Evolutionary conservation across 768 basidiomycete species (phyloP).

Genomic region (Termitomyces eurrhizus): DNA sequence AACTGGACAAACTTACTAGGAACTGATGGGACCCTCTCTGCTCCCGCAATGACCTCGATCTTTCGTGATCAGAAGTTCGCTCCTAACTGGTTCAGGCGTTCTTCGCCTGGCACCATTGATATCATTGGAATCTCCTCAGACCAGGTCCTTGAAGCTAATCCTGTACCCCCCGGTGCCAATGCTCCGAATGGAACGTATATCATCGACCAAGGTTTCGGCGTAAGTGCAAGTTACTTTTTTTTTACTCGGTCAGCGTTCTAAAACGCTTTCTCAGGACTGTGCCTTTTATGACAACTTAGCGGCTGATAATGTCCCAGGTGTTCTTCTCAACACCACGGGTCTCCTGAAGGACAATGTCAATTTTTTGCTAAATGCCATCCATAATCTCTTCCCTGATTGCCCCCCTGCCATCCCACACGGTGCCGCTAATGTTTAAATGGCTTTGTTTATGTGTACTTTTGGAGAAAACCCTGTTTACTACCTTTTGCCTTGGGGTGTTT

Average conservation of each 20-base stretch:
- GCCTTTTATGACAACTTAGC: slow-evolving; percentile 9
- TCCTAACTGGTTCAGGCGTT: slow-evolving; percentile 8
- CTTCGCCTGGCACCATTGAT: slow-evolving; percentile 3
- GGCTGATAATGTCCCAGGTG: slow-evolving; percentile 9
- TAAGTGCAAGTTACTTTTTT: not conserved
- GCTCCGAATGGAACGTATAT: slow-evolving; percentile 11
- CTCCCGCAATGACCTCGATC: slow-evolving; percentile 13
- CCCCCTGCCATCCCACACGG: slow-evolving; percentile 9
- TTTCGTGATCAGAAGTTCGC: slow-evolving; percentile 16
- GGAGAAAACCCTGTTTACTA: not conserved
- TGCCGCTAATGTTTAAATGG: slow-evolving; percentile 7
- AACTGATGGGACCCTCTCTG: slow-evolving; percentile 11
- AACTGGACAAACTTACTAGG: slow-evolving; percentile 1
- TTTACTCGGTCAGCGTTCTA: not conserved
- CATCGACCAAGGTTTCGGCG: not conserved
- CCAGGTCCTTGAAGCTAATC: slow-evolving; percentile 1
- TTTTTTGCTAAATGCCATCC: slow-evolving; percentile 12
- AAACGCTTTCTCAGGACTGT: slow-evolving; percentile 1
- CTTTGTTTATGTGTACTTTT: not conserved
- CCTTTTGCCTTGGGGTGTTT: not conserved
- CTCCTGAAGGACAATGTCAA: slow-evolving; percentile 14
- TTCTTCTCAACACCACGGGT: slow-evolving; percentile 15
- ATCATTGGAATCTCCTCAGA: not conserved
- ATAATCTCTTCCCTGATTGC: slow-evolving; percentile 8
- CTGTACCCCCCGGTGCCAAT: slow-evolving; percentile 12